Conservation (phyloP, 208 protist genomes). For the Zelonia costaricensis region DNA sequence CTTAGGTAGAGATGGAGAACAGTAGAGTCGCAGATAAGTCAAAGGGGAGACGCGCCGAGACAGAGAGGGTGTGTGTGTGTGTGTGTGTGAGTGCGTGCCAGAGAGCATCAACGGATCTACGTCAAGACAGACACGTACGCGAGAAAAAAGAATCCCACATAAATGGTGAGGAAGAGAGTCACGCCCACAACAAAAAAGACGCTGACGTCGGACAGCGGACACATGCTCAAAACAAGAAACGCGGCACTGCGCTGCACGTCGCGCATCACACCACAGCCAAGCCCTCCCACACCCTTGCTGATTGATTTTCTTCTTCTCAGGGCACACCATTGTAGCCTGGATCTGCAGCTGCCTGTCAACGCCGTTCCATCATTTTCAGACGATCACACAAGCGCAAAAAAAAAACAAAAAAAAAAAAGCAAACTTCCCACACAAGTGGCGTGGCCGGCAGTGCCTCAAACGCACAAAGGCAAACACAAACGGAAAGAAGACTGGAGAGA, state of each 20-base stretch:
- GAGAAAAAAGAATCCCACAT: background rate
- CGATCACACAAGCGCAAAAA: background rate
- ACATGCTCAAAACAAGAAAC: too few relatives aligned
- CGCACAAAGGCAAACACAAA: background rate
- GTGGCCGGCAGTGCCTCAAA: background rate
- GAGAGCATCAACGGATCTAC: too few relatives aligned
- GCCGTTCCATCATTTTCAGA: too few relatives aligned
- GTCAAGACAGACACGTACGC: background rate
- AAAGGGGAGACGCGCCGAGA: background rate
- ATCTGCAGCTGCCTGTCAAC: too few relatives aligned
- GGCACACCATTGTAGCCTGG: too few relatives aligned
- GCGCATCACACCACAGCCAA: background rate
- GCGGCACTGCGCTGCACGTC: background rate
- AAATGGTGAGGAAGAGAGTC: too few relatives aligned
- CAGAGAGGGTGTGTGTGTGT: background rate
- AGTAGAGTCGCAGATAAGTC: background rate
- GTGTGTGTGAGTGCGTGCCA: background rate
- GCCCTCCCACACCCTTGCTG: too few relatives aligned
- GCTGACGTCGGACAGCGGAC: too few relatives aligned
- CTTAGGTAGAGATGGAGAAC: background rate
- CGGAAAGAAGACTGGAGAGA: too few relatives aligned
- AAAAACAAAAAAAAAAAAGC: background rate
- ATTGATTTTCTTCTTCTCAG: too few relatives aligned
- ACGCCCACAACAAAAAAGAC: background rate
- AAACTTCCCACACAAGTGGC: background rate